Evolutionary conservation across 192 early-diverging fungal species (phyloP).

Genomic region (Hyaloraphidium curvatum): DNA sequence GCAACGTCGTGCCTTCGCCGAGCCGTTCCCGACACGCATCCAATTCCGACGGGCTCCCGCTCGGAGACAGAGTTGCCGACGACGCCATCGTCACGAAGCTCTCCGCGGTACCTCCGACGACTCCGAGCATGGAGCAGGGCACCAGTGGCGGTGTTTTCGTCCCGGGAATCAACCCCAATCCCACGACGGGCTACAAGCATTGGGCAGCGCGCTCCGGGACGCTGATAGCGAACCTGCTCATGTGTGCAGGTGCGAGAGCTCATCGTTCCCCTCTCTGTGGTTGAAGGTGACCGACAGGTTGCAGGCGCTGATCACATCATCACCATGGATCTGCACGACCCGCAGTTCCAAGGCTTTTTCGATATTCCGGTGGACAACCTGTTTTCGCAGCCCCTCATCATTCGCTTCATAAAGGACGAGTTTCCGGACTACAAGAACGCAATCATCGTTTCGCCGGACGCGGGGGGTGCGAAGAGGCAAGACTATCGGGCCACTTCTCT

Average conservation of each 20-base stretch:
- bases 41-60: too few species aligned
- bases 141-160: too few species aligned
- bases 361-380: conserved; percentile 6
- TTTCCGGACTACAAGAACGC: conserved; percentile 5
- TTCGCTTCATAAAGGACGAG: background rate
- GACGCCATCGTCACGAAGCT: too few species aligned
- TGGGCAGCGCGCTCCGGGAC: background rate
- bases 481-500: too few species aligned
- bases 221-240: background rate
- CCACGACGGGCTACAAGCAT: conserved; percentile 1
- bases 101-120: too few species aligned
- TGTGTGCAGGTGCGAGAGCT: background rate
- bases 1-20: too few species aligned
- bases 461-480: conserved; percentile 5
- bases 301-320: conserved; percentile 6
- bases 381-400: background rate
- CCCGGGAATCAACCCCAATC: too few species aligned
- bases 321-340: conserved; percentile 6
- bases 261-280: too few species aligned
- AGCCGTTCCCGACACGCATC: too few species aligned
- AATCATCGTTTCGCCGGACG: conserved; percentile 5
- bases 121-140: too few species aligned
- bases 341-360: conserved; percentile 86
- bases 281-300: too few species aligned
- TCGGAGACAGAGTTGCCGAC: too few species aligned